Percentiles rank a stretch among this genome's conserved stretches.
Conservation (phyloP, 805 yeast genomes). For the Suhomyces tanzawaensis region DNA sequence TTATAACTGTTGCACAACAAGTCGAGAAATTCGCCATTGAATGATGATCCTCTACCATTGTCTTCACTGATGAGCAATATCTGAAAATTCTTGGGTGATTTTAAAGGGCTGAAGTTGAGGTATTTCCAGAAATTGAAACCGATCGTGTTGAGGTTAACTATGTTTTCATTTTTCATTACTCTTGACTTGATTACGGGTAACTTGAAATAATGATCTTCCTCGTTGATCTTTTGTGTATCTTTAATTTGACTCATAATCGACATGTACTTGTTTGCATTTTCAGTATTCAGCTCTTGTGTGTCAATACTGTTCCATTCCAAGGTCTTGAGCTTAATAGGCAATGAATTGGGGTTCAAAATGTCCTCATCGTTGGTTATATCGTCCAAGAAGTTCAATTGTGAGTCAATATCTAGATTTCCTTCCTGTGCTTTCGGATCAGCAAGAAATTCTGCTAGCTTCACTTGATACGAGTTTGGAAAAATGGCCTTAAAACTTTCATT, state of each 20-base stretch:
- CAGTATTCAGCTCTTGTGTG: slow-evolving; percentile 14
- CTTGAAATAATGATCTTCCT: slow-evolving; percentile 21
- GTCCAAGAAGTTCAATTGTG: slow-evolving; percentile 36
- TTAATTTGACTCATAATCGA: slow-evolving; percentile 14
- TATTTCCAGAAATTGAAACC: slow-evolving; percentile 56
- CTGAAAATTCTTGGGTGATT: slow-evolving; percentile 50
- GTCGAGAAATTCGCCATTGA: slow-evolving; percentile 39
- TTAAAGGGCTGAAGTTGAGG: slow-evolving; percentile 54
- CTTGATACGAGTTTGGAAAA: slow-evolving; percentile 33
- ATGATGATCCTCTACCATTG: slow-evolving; percentile 18
- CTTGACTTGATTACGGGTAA: slow-evolving; percentile 26
- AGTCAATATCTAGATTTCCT: slow-evolving; percentile 21
- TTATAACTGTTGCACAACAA: slow-evolving; percentile 43
- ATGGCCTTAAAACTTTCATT: slow-evolving; percentile 20
- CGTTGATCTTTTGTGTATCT: slow-evolving; percentile 3
- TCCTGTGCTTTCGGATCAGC: slow-evolving; percentile 20
- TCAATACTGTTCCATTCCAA: slow-evolving; percentile 39
- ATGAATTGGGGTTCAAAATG: slow-evolving; percentile 22
- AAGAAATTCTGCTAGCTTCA: slow-evolving; percentile 35
- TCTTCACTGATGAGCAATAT: slow-evolving; percentile 45
- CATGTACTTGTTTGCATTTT: slow-evolving; percentile 21
- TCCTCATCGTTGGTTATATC: slow-evolving; percentile 34
- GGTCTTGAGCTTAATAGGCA: slow-evolving; percentile 19
- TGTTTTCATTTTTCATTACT: slow-evolving; percentile 36
- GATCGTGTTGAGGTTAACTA: slow-evolving; percentile 43